Conservation (phyloP, 2,329 filamentous ascomycete genomes). For the Ophiobolus disseminans region DNA sequence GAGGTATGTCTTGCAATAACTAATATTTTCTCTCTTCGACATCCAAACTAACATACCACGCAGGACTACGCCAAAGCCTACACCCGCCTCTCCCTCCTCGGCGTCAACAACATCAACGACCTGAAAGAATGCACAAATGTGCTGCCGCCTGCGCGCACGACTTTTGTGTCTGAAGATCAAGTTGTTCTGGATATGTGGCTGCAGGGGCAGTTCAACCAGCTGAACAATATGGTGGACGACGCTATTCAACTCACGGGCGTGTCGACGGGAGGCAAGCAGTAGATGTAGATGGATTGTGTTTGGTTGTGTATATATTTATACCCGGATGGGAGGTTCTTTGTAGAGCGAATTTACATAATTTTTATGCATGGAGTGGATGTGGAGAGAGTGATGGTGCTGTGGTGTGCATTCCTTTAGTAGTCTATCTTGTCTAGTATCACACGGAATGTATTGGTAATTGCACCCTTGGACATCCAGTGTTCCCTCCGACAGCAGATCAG, state of each 20-base stretch:
- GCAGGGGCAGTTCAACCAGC: conserved; percentile 40
- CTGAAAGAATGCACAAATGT: conserved; percentile 64
- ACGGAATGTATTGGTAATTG: too few relatives aligned
- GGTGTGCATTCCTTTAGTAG: too few relatives aligned
- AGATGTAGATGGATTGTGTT: background rate
- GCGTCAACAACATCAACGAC: conserved; percentile 64
- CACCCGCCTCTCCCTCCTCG: conserved; percentile 62
- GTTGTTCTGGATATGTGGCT: conserved; percentile 39
- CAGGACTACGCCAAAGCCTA: conserved; percentile 62
- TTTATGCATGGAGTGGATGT: too few relatives aligned
- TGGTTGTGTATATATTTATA: too few relatives aligned
- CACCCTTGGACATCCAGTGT: too few relatives aligned
- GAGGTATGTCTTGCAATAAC: conserved; percentile 30
- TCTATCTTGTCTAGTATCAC: too few relatives aligned
- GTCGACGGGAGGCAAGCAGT: conserved; percentile 5
- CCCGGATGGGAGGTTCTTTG: background rate
- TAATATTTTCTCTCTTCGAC: background rate
- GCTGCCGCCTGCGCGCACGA: conserved; percentile 46
- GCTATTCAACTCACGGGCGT: conserved; percentile 43
- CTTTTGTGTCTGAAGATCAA: conserved; percentile 38
- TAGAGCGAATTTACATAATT: too few relatives aligned
- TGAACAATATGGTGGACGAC: conserved; percentile 44
- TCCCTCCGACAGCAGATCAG: too few relatives aligned
- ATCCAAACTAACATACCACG: background rate
- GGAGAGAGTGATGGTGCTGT: too few relatives aligned